Percentiles rank a stretch among this genome's conserved stretches.
Conservation (phyloP, 345 rosid genomes). For the Dipteronia sinensis region DNA sequence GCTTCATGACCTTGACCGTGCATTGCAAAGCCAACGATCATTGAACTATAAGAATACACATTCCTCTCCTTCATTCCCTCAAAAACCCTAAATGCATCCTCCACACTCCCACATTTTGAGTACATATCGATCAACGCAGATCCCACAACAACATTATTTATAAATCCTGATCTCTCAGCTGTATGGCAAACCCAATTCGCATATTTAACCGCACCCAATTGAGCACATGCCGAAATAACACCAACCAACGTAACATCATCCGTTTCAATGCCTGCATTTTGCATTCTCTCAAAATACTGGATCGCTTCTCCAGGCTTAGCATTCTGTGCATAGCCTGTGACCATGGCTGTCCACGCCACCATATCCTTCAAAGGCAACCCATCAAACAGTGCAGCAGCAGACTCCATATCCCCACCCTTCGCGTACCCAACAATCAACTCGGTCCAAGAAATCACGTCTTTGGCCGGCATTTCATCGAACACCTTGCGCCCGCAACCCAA, state of each 20-base stretch:
- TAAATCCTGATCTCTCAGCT: slow-evolving; percentile 40
- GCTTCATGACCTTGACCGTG: slow-evolving; percentile 75
- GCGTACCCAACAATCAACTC: slow-evolving; percentile 61
- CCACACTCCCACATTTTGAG: slow-evolving; percentile 75
- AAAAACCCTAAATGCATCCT: slow-evolving; percentile 63
- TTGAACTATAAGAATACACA: slow-evolving; percentile 76
- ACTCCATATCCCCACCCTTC: slow-evolving; percentile 55
- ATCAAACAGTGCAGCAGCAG: slow-evolving; percentile 52
- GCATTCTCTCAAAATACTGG: slow-evolving; percentile 61
- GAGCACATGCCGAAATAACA: slow-evolving; percentile 81
- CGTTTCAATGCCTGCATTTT: slow-evolving; percentile 38
- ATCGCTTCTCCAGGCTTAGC: slow-evolving; percentile 76
- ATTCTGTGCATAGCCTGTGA: slow-evolving; percentile 68
- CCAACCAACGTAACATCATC: slow-evolving; percentile 65
- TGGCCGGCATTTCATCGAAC: slow-evolving; percentile 72
- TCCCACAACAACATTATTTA: slow-evolving; percentile 56
- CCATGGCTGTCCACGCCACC: slow-evolving; percentile 84
- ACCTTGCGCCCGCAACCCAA: slow-evolving; percentile 55
- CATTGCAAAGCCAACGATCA: slow-evolving; percentile 78
- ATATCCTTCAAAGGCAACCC: slow-evolving; percentile 54
- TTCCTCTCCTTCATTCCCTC: slow-evolving; percentile 54
- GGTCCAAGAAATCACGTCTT: slow-evolving; percentile 69
- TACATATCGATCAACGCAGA: slow-evolving; percentile 85
- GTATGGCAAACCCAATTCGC: slow-evolving; percentile 50
- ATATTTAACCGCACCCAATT: slow-evolving; percentile 60